Evolutionary conservation across 2,329 filamentous ascomycete species (phyloP), one percentile per base, ranked within the genome.

Genomic region (Fonsecaea pedrosoi): DNA sequence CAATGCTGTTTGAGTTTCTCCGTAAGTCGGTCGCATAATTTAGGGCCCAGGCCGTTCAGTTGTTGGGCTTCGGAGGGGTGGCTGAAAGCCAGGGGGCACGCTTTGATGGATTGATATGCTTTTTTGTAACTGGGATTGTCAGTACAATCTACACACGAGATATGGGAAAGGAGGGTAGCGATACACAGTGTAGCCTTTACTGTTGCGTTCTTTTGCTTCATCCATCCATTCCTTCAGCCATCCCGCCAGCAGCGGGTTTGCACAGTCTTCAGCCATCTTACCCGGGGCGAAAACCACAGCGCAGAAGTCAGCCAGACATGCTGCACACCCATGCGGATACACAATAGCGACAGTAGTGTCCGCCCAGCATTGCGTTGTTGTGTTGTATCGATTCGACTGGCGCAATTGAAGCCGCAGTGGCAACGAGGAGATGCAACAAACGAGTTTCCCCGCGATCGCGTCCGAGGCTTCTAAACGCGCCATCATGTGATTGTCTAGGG

Each of bases 181-280:
- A 48, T 63, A 84, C 81, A 82, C 80, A 56, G 84, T 86, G 30
- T 88, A 79, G 25, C 89, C 90, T 75, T 92, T 92, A 18, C 87
- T 86, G 74, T 90, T 92, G 54, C 85, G 85, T 71, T 92, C 87
- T 57, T 85, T 83, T 12, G 90, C 91, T 48, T 85, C 76, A 54
- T 93, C 89, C 58, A 90, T 84, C 90, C 89, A 92, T 80, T 93
- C 90, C 74, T 91, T 89, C 59, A 94, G 87, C 88, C 90, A 94
- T 70, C 81, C 80, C 10, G 94, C 83, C 8, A 92, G 83, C 48
- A 92, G 82, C 4, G 91, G 88, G 73, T 95, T 95, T 15, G 87
- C 85, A 70, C 86, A 89, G 13, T 74, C 72, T 58, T 80, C 77
- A 12, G 74, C 74, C 78, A 79, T 80, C 35, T 32, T 59, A 8